phyloP scores from a whole-genome alignment of 169 alveolate genomes.

The Plasmodium fragile region DNA sequence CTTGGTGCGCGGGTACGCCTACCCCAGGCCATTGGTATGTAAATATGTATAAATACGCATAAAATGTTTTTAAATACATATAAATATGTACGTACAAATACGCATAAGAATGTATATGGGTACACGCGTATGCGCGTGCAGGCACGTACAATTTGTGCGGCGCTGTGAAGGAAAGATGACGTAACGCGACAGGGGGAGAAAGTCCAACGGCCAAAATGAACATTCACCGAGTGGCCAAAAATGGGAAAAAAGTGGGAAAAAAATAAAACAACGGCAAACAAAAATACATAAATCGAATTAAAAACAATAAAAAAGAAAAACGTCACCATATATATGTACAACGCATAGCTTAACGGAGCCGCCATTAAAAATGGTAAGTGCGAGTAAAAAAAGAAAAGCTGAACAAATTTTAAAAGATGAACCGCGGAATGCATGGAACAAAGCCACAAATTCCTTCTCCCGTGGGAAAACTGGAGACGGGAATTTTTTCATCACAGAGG shows the following conservation, averaged over 20 bases:
- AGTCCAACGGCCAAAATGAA: not conserved
- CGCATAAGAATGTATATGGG: not conserved
- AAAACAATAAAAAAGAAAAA: not conserved
- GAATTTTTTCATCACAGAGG: not conserved
- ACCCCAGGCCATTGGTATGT: not conserved
- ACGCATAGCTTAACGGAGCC: not conserved
- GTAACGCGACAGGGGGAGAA: not conserved
- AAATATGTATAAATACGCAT: not conserved
- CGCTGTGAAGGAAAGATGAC: not conserved
- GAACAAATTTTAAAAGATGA: not conserved
- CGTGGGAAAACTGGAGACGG: not conserved
- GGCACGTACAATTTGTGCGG: not conserved
- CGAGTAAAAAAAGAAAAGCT: not conserved
- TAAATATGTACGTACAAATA: not conserved
- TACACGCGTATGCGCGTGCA: not conserved
- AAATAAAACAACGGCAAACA: not conserved
- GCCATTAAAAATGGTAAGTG: not conserved
- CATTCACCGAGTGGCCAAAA: not conserved
- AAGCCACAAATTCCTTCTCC: not conserved
- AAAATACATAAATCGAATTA: not conserved
- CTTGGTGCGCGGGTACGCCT: not conserved
- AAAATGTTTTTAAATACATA: not conserved
- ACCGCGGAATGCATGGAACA: not conserved
- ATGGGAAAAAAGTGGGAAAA: not conserved
- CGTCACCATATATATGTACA: not conserved